phyloP scores from a whole-genome alignment of 805 yeast species.

The Lipomyces orientalis region DNA sequence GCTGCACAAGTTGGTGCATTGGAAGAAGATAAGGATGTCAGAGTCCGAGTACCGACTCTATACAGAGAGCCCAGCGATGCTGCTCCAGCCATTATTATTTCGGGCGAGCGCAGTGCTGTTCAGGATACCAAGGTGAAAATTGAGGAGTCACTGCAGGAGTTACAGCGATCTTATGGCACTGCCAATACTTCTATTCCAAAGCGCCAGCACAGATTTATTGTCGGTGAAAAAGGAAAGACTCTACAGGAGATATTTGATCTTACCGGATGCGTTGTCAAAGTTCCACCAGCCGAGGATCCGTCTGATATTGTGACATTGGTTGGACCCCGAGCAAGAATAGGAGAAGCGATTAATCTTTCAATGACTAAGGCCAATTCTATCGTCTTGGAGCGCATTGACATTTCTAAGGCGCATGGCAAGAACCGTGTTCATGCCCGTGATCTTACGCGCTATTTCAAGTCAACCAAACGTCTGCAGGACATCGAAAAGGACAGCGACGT shows the following conservation, averaged over 20 bases:
- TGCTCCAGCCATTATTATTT: slow-evolving; percentile 54
- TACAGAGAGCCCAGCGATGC: slow-evolving; percentile 2
- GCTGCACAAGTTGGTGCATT: slow-evolving; percentile 47
- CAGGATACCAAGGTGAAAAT: slow-evolving; percentile 60
- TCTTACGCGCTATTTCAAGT: slow-evolving; percentile 66
- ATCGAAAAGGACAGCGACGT: slow-evolving; percentile 53
- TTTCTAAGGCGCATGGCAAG: slow-evolving; percentile 82
- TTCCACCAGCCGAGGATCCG: slow-evolving; percentile 54
- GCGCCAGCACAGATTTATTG: slow-evolving; percentile 67
- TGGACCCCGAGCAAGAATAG: slow-evolving; percentile 58
- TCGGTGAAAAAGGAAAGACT: slow-evolving; percentile 48
- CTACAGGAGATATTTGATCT: slow-evolving; percentile 43
- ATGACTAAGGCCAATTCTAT: slow-evolving; percentile 63
- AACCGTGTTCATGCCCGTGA: slow-evolving; percentile 67
- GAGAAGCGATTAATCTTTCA: slow-evolving; percentile 67
- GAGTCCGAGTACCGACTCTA: slow-evolving; percentile 35
- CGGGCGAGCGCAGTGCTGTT: slow-evolving; percentile 76
- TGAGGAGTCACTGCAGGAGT: slow-evolving; percentile 51
- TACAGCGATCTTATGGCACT: slow-evolving; percentile 54
- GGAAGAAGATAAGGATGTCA: slow-evolving; percentile 42
- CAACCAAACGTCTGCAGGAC: slow-evolving; percentile 45
- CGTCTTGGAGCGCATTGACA: slow-evolving; percentile 72
- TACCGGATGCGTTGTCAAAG: slow-evolving; percentile 45
- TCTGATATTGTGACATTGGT: slow-evolving; percentile 61
- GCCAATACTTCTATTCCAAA: slow-evolving; percentile 70